phyloP scores from a whole-genome alignment of 257 asterid species.

The Solanum sejunctum region DNA sequence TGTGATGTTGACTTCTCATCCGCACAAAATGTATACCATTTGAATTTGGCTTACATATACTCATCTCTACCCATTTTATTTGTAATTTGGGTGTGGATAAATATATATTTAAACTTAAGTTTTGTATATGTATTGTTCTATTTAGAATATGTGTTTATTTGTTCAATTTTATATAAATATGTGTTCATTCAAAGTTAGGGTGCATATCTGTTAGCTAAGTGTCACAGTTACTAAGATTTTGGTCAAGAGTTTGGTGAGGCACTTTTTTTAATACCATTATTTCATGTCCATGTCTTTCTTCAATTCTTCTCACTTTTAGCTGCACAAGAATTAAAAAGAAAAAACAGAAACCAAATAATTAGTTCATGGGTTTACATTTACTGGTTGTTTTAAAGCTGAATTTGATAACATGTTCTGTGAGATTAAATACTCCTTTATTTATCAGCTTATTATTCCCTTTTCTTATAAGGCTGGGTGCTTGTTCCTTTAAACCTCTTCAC shows the following conservation, averaged over 20 bases:
- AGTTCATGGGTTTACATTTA: constrained; percentile 27
- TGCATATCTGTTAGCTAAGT: no score
- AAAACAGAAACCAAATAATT: not conserved
- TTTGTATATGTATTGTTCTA: no score
- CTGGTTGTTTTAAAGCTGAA: constrained; percentile 33
- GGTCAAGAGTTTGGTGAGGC: fast-evolving
- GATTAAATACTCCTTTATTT: constrained; percentile 15
- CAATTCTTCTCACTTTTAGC: not conserved
- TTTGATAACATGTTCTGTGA: constrained; percentile 1
- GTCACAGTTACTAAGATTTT: no score
- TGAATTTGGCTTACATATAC: not conserved
- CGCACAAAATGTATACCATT: no score
- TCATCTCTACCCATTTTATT: not conserved
- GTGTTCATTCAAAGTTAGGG: no score
- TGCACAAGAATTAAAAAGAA: not conserved
- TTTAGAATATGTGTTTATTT: no score
- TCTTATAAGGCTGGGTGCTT: constrained; percentile 9
- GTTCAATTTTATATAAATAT: no score
- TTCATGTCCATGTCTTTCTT: not conserved
- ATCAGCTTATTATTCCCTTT: not conserved
- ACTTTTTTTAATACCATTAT: not conserved
- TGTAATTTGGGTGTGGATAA: no score
- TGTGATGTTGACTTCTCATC: no score
- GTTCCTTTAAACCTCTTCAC: constrained; percentile 25
- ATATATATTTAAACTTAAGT: no score